phyloP scores from a whole-genome alignment of 345 rosid species.

The Gossypium ekmanianum region DNA sequence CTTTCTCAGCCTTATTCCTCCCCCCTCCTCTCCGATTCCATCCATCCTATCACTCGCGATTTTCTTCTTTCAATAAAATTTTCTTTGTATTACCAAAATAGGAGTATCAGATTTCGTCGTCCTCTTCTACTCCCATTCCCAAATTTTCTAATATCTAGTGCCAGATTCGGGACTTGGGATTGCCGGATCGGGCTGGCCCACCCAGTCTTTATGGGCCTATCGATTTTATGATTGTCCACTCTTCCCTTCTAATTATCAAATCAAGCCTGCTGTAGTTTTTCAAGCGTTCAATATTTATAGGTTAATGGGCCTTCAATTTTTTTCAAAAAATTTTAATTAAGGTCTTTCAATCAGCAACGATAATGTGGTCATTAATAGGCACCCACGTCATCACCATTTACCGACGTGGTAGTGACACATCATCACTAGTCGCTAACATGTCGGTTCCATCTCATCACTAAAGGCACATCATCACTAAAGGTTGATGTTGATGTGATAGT shows the following conservation, averaged over 20 bases:
- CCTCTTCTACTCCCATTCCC: background rate
- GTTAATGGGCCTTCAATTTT: no score
- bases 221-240: background rate
- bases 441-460: no score
- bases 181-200: background rate
- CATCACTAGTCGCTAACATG: no score
- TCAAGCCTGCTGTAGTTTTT: background rate
- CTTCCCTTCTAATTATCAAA: background rate
- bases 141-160: background rate
- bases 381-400: no score
- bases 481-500: no score
- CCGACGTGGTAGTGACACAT: no score
- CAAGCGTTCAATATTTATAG: no score
- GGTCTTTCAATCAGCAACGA: no score
- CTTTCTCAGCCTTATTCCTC: slow-evolving; percentile 76
- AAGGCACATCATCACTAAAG: no score
- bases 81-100: background rate
- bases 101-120: background rate
- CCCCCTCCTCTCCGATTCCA: slow-evolving; percentile 58
- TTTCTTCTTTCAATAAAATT: background rate
- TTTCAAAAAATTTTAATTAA: no score
- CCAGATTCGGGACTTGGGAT: background rate
- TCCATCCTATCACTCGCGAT: slow-evolving; percentile 9
- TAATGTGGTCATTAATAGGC: no score
- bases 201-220: background rate